Conservation (phyloP, 73 alveolate species). For the Paramecium primaurelia region DNA sequence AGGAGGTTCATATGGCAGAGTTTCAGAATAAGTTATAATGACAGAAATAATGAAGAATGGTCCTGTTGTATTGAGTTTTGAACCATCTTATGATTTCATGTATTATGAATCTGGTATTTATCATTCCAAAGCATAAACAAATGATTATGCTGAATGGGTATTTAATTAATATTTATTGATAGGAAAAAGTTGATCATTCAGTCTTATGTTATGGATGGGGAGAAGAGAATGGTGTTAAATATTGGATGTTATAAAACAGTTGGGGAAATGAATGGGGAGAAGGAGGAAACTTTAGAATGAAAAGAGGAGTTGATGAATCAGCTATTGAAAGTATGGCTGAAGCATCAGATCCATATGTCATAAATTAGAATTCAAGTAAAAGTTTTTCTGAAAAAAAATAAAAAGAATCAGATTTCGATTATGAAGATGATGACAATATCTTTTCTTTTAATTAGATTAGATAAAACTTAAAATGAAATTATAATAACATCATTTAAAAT, state of each 20-base stretch:
- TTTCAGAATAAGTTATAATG: slow-evolving; percentile 51
- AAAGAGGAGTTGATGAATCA: slow-evolving; percentile 64
- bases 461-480: background rate
- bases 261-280: slow-evolving; percentile 66
- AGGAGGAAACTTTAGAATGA: slow-evolving; percentile 56
- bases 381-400: background rate
- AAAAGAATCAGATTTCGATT: background rate
- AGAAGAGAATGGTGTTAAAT: slow-evolving; percentile 52
- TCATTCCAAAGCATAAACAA: slow-evolving; percentile 49
- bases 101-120: slow-evolving; percentile 58
- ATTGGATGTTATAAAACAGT: slow-evolving; percentile 56
- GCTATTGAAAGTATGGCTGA: slow-evolving; percentile 65
- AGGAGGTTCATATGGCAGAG: slow-evolving; percentile 61
- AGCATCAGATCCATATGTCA: slow-evolving; percentile 53
- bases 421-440: slow-evolving; percentile 12
- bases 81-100: slow-evolving; percentile 60
- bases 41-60: slow-evolving; percentile 47
- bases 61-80: slow-evolving; percentile 59
- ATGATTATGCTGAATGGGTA: slow-evolving; percentile 52
- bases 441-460: slow-evolving; percentile 25
- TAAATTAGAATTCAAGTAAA: background rate
- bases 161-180: background rate
- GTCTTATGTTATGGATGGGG: slow-evolving; percentile 66
- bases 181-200: slow-evolving; percentile 63
- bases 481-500: background rate